phyloP scores from a whole-genome alignment of 2,329 filamentous ascomycete genomes.

The Drechslerella coelobrocha region DNA sequence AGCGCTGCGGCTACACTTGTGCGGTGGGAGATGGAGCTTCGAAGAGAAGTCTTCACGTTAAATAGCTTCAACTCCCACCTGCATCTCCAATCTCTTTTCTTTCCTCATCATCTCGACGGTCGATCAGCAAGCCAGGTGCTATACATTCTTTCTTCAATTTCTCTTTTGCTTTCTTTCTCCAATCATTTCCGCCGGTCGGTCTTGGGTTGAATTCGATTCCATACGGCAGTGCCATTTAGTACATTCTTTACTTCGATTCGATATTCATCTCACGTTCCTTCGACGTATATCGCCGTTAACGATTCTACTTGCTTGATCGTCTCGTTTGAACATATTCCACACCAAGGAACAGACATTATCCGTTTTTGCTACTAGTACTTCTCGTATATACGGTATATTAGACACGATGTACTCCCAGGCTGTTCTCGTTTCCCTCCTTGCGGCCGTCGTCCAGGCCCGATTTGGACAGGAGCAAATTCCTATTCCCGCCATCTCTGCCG shows the following conservation, averaged over 20 bases:
- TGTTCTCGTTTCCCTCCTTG: slow-evolving; percentile 59
- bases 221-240: slow-evolving; percentile 49
- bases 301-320: slow-evolving; percentile 22
- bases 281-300: slow-evolving; percentile 41
- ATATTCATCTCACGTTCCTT: slow-evolving; percentile 41
- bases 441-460: slow-evolving; percentile 63
- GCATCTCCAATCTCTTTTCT: slow-evolving; percentile 20
- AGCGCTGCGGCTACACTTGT: slow-evolving; percentile 22
- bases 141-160: slow-evolving; percentile 40
- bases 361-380: slow-evolving; percentile 21
- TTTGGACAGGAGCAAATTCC: slow-evolving; percentile 71
- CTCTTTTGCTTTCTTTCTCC: slow-evolving; percentile 27
- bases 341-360: slow-evolving; percentile 24
- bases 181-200: slow-evolving; percentile 46
- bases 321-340: slow-evolving; percentile 33
- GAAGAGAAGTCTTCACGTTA: slow-evolving; percentile 22
- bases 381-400: slow-evolving; percentile 34
- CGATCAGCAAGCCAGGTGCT: slow-evolving; percentile 49
- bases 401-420: slow-evolving; percentile 61
- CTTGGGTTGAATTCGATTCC: slow-evolving; percentile 48
- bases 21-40: neutral
- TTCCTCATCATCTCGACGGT: slow-evolving; percentile 48
- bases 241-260: slow-evolving; percentile 37
- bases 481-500: slow-evolving; percentile 64
- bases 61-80: slow-evolving; percentile 32